These are phyloP conservation scores for Wickerhamomyces sp. DNA, from an alignment of 1,139 yeast genomes.

Conservation along the genomic window DNA sequence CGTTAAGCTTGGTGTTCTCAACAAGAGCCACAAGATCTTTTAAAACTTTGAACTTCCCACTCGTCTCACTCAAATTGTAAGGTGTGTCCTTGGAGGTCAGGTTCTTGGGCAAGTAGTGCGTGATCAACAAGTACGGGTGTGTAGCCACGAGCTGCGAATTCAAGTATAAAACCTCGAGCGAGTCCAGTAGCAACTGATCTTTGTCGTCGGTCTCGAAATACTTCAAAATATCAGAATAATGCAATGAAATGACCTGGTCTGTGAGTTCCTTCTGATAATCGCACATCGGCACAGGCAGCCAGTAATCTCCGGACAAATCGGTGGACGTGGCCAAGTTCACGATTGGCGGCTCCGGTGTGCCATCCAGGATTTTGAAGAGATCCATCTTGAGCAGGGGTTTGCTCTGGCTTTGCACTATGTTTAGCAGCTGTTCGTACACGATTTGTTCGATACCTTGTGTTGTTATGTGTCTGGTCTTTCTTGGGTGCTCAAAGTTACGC, in stretches of 20 bases:
- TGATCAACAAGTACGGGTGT: constrained; percentile 83
- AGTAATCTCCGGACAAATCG: constrained; percentile 61
- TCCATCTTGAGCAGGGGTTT: constrained; percentile 58
- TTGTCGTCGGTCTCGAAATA: constrained; percentile 65
- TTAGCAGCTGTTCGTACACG: no score
- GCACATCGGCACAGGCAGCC: constrained; percentile 81
- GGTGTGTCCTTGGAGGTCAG: constrained; percentile 76
- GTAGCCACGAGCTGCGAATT: constrained; percentile 78
- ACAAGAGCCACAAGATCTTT: constrained; percentile 46
- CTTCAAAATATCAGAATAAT: constrained; percentile 83
- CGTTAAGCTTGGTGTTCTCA: constrained; percentile 35
- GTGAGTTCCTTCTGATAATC: constrained; percentile 85
- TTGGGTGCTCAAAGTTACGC: no score
- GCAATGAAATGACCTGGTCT: constrained; percentile 89
- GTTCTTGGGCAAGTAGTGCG: constrained; percentile 83
- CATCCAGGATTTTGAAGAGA: constrained; percentile 68
- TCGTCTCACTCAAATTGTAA: constrained; percentile 65
- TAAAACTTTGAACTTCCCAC: constrained; percentile 79
- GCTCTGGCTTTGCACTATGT: no score
- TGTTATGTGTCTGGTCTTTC: no score
- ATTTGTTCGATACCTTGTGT: no score
- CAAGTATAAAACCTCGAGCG: constrained; percentile 64
- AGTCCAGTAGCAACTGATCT: constrained; percentile 59
- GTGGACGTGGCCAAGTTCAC: constrained; percentile 40
- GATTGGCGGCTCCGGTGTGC: constrained; percentile 80